Evolutionary conservation across 345 rosid species (phyloP).

Genomic region (Eucalyptus erythrocorys): DNA sequence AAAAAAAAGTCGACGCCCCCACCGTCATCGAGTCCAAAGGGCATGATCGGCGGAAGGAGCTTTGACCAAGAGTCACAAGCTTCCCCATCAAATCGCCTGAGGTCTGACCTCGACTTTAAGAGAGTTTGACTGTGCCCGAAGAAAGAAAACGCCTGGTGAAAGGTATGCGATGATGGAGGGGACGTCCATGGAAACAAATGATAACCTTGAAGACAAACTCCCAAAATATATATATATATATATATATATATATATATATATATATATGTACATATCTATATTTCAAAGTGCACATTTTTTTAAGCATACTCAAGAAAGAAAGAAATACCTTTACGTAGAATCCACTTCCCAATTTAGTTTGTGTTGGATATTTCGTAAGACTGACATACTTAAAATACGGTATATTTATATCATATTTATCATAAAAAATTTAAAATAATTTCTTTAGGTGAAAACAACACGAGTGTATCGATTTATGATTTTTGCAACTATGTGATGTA

Average conservation of each 20-base stretch:
- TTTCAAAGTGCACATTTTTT: neutral
- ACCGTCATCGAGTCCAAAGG: too few species aligned
- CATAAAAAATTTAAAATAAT: too few species aligned
- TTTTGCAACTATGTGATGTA: neutral
- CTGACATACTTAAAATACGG: accelerated
- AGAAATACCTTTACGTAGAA: neutral
- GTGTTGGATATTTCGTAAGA: neutral
- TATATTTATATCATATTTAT: accelerated
- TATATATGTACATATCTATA: too few species aligned
- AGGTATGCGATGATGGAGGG: too few species aligned
- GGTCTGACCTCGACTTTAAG: neutral
- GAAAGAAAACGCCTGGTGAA: neutral
- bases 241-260: too few species aligned
- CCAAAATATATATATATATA: too few species aligned
- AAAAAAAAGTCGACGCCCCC: too few species aligned
- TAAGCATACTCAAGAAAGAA: neutral
- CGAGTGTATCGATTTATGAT: accelerated
- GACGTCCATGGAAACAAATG: too few species aligned
- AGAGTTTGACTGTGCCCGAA: neutral
- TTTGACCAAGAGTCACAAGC: neutral
- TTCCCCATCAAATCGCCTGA: neutral
- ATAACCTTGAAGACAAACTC: neutral
- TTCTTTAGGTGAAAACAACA: accelerated
- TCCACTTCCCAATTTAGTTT: too few species aligned
- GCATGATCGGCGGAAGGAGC: too few species aligned